Percentiles rank a stretch among this genome's conserved stretches.
Evolutionary conservation across 2,329 filamentous ascomycete species (phyloP).

Genomic region (Capronia epimyces): DNA sequence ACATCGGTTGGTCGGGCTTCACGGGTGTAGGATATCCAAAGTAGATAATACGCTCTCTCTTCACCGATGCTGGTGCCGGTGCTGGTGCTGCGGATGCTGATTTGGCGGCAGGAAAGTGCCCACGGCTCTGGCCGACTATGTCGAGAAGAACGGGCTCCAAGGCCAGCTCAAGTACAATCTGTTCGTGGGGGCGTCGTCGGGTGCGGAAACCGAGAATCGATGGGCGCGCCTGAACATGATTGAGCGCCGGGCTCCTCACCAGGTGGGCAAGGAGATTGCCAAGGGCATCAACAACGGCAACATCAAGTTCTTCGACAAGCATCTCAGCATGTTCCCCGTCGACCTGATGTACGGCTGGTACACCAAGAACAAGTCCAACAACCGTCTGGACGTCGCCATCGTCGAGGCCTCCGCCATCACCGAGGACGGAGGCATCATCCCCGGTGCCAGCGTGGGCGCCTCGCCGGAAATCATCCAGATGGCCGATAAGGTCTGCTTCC

Average conservation of each 20-base stretch:
- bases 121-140: conserved; percentile 76
- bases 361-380: conserved; percentile 69
- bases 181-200: conserved; percentile 84
- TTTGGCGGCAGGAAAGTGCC: conserved; percentile 64
- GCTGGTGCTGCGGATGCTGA: too few relatives aligned
- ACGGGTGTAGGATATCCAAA: conserved; percentile 87
- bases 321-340: conserved; percentile 84
- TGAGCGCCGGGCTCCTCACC: conserved; percentile 74
- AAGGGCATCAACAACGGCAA: conserved; percentile 84
- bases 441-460: conserved; percentile 78
- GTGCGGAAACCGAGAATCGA: conserved; percentile 83
- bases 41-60: conserved; percentile 46
- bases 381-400: conserved; percentile 73
- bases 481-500: conserved; percentile 66
- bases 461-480: conserved; percentile 82
- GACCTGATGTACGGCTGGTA: conserved; percentile 74
- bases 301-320: conserved; percentile 92
- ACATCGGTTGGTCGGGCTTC: conserved; percentile 87
- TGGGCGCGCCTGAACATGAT: conserved; percentile 92
- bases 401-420: conserved; percentile 84
- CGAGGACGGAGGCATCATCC: conserved; percentile 82
- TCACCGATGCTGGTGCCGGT: neutral
- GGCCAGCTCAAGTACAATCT: conserved; percentile 79
- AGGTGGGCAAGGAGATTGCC: conserved; percentile 83
- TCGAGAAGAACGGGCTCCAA: conserved; percentile 78